Evolutionary conservation across 495 filamentous ascomycete genomes (phyloP).

Genomic region (Melanomma pulvis-pyrius): DNA sequence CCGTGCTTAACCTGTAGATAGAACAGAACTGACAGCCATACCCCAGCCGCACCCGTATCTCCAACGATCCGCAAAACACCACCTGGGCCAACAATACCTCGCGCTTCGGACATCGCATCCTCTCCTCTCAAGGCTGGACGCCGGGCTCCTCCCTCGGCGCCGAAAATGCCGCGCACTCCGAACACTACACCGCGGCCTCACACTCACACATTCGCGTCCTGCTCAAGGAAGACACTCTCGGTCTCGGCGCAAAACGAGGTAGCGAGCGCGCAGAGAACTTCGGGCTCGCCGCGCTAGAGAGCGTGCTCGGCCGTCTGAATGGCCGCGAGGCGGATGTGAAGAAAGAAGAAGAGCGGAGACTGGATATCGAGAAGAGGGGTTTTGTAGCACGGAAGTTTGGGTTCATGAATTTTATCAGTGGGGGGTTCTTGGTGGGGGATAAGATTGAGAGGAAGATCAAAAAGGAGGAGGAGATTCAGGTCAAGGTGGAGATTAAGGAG

Average conservation of each 20-base stretch:
- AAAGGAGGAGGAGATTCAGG: slow-evolving; percentile 6
- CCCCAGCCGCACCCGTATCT: slow-evolving; percentile 75
- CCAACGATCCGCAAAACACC: slow-evolving; percentile 90
- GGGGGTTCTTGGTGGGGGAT: slow-evolving; percentile 76
- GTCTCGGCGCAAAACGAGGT: slow-evolving; percentile 76
- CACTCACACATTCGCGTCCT: slow-evolving; percentile 75
- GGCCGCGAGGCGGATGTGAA: slow-evolving; percentile 74
- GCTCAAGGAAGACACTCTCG: slow-evolving; percentile 86
- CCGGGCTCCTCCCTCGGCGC: slow-evolving; percentile 81
- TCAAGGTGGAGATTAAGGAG: slow-evolving; percentile 35
- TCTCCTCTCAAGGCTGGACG: slow-evolving; percentile 85
- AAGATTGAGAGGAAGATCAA: slow-evolving; percentile 46
- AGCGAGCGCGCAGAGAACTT: slow-evolving; percentile 68
- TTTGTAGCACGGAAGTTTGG: slow-evolving; percentile 73
- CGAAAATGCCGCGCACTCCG: slow-evolving; percentile 68
- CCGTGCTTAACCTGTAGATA: not conserved
- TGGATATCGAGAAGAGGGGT: slow-evolving; percentile 46
- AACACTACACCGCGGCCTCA: slow-evolving; percentile 73
- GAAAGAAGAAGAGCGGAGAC: slow-evolving; percentile 57
- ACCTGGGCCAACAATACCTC: slow-evolving; percentile 81
- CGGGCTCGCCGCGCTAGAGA: slow-evolving; percentile 81
- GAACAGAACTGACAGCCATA: slow-evolving; percentile 24
- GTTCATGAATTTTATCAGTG: slow-evolving; percentile 76
- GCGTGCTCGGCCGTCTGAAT: slow-evolving; percentile 83
- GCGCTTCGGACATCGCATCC: slow-evolving; percentile 82